Conservation (phyloP, 2,329 filamentous ascomycete species). For the Huntiella abstrusa region DNA sequence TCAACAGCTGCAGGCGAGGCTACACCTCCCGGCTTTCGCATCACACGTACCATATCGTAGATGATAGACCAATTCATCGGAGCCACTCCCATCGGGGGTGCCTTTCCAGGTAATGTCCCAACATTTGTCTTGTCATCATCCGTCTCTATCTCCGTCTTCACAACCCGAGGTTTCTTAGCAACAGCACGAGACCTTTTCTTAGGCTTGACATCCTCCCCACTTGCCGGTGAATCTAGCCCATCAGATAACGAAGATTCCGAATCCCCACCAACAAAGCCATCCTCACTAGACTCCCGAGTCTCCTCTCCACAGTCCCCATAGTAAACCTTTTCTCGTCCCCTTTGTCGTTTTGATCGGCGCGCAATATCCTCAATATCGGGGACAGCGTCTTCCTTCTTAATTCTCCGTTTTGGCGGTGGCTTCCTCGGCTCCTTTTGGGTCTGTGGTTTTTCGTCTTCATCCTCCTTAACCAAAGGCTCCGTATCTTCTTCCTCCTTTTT, state of each 20-base stretch:
- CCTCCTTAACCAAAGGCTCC: slow-evolving; percentile 16
- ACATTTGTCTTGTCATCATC: too few relatives aligned
- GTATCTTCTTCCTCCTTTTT: not conserved
- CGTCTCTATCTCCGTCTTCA: too few relatives aligned
- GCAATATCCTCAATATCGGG: not conserved
- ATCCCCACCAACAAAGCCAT: too few relatives aligned
- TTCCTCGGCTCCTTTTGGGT: not conserved
- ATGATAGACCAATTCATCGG: slow-evolving; percentile 71
- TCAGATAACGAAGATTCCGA: too few relatives aligned
- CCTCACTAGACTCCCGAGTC: too few relatives aligned
- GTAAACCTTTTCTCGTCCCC: too few relatives aligned
- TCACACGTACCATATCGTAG: slow-evolving; percentile 57
- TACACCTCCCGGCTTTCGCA: slow-evolving; percentile 41
- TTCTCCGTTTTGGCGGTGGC: slow-evolving; percentile 8
- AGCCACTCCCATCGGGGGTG: slow-evolving; percentile 22
- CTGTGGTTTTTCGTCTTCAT: slow-evolving; percentile 18
- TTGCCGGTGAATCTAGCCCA: too few relatives aligned
- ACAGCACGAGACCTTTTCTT: too few relatives aligned
- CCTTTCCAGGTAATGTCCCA: too few relatives aligned
- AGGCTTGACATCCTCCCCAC: too few relatives aligned
- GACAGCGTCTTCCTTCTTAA: not conserved
- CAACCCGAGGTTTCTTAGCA: too few relatives aligned
- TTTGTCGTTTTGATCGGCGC: not conserved
- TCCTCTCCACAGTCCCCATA: too few relatives aligned
- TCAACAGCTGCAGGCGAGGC: slow-evolving; percentile 71